Base-by-base conservation (phyloP, 2,329 filamentous ascomycete genomes). In the Sporothrix euskadiensis region DNA sequence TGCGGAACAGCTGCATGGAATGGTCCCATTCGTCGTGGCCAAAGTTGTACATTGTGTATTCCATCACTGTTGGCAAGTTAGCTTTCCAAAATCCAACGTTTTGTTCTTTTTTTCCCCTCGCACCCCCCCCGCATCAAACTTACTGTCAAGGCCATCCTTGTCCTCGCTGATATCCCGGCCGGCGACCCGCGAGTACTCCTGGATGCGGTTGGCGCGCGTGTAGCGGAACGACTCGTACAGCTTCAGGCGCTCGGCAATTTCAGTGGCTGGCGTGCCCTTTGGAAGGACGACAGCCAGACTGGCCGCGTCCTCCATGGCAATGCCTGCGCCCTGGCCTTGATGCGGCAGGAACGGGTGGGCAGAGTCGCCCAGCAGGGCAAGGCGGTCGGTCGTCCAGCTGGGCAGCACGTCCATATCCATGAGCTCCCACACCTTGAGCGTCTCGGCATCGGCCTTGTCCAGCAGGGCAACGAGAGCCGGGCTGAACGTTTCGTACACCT, bases 281-380 rank as follows among this genome's bases (percentile, higher is more conserved):
- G 85, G 84, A 0, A 92, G 81, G 7, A 92, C 82, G 1, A 86
- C 85, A 0, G 84, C 85, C 0, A 93, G 78, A 0, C 89, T 85
- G 0, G 86, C 87, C 0, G 86, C 90, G 75, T 93, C 91, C 78
- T 93, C 90, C 59, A 92, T 91, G 0, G 91, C 90, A 73, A 88
- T 83, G 0, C 82, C 89, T 9, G 86, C 90, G 1, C 89, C 90
- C 78, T 90, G 88, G 0, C 86, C 89, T 80, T 89, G 88, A 59
- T 80, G 86, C 16, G 89, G 90, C 0, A 89, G 81, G 77, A 92
- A 91, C 0, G 90, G 89, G 78, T 93, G 90, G 0, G 89, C 90
- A 0, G 90, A 89, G 78, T 92, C 90, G 0, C 91, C 90, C 0
- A 92, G 79, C 0, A 92, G 79, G 0, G 85, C 88, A 22, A 91